phyloP scores from a whole-genome alignment of 441 rosid genomes.

The Adansonia grandidieri region DNA sequence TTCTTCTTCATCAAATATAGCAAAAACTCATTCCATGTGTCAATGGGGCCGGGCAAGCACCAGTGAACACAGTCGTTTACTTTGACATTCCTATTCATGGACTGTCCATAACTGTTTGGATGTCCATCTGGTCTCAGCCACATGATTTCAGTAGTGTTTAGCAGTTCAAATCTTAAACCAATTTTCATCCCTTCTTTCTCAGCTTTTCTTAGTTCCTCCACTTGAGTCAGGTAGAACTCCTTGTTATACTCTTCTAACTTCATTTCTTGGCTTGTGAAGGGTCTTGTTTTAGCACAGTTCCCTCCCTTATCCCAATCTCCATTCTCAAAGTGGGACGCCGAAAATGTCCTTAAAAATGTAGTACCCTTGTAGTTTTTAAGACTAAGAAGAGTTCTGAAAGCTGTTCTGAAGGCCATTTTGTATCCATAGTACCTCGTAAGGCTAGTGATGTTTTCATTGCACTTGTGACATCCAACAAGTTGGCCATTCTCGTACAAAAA shows the following conservation, averaged over 20 bases:
- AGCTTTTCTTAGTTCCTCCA: conserved; percentile 63
- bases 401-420: conserved; percentile 63
- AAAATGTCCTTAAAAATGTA: conserved; percentile 68
- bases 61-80: conserved; percentile 83
- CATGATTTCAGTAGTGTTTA: conserved; percentile 67
- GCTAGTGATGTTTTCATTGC: conserved; percentile 43
- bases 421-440: conserved; percentile 57
- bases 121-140: conserved; percentile 84
- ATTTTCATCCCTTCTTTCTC: conserved; percentile 41
- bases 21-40: conserved; percentile 85
- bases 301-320: conserved; percentile 78
- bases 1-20: conserved; percentile 52
- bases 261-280: conserved; percentile 48
- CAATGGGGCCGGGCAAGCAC: conserved; percentile 90
- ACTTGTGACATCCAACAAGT: conserved; percentile 60
- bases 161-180: conserved; percentile 51
- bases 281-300: conserved; percentile 59
- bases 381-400: conserved; percentile 48
- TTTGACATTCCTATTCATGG: conserved; percentile 40
- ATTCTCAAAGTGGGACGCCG: conserved; percentile 70
- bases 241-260: conserved; percentile 45
- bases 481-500: conserved; percentile 50
- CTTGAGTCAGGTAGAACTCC: conserved; percentile 61
- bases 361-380: conserved; percentile 47
- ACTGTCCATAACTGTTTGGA: conserved; percentile 60